These are phyloP conservation scores for Lasiosphaeriaceae sp. DNA, from an alignment of 495 filamentous ascomycete genomes.

Conservation along the genomic window DNA sequence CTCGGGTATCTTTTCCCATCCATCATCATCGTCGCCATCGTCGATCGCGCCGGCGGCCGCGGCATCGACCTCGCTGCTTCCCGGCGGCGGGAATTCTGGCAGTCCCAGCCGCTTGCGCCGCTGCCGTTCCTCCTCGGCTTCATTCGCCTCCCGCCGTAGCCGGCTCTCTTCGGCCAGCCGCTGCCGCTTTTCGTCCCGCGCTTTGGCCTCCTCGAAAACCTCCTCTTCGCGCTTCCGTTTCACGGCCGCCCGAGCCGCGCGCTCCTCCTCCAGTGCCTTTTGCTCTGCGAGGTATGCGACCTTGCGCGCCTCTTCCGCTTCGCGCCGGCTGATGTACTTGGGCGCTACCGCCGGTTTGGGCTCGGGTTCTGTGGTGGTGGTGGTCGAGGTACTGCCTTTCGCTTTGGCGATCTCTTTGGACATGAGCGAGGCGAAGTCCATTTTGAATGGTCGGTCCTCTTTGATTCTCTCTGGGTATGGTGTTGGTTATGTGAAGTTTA, in stretches of 20 bases:
- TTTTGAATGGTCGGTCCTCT: slow-evolving; percentile 33
- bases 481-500: not conserved
- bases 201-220: slow-evolving; percentile 60
- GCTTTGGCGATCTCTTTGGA: slow-evolving; percentile 80
- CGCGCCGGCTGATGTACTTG: slow-evolving; percentile 84
- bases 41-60: slow-evolving; percentile 39
- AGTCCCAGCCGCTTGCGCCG: slow-evolving; percentile 57
- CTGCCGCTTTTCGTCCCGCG: slow-evolving; percentile 74
- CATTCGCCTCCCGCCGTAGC: slow-evolving; percentile 64
- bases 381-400: slow-evolving; percentile 39
- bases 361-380: slow-evolving; percentile 13
- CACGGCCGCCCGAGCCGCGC: slow-evolving; percentile 59
- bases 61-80: slow-evolving; percentile 8
- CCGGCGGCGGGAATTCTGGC: slow-evolving; percentile 58
- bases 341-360: slow-evolving; percentile 16
- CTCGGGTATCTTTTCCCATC: slow-evolving; percentile 54
- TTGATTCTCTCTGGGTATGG: not conserved
- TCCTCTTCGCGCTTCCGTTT: slow-evolving; percentile 94
- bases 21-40: slow-evolving; percentile 42
- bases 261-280: slow-evolving; percentile 59
- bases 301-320: slow-evolving; percentile 77
- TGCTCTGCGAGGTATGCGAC: slow-evolving; percentile 81
- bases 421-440: slow-evolving; percentile 96
- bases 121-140: slow-evolving; percentile 49
- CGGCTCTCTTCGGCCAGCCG: slow-evolving; percentile 77